These are phyloP conservation scores for Penicillium salamii DNA, from an alignment of 495 filamentous ascomycete species.

Conservation along the genomic window DNA sequence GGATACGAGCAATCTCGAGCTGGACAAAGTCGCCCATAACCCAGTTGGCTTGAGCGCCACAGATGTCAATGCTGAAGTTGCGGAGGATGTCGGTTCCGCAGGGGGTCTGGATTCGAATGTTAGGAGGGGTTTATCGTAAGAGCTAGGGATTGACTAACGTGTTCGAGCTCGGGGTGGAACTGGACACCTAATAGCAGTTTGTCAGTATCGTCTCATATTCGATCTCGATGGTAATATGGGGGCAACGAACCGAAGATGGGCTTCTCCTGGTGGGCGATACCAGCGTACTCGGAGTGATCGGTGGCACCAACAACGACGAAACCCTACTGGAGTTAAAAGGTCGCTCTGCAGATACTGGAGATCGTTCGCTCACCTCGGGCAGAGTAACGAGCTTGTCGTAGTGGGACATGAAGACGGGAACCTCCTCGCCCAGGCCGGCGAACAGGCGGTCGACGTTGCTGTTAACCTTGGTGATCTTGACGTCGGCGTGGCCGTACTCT, in stretches of 20 bases:
- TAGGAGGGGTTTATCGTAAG: background rate
- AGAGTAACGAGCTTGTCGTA: conserved; percentile 76
- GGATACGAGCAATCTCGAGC: conserved; percentile 73
- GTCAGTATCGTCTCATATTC: conserved; percentile 6
- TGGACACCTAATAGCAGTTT: conserved; percentile 16
- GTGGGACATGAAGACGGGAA: conserved; percentile 84
- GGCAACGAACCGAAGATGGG: conserved; percentile 11
- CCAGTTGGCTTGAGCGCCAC: conserved; percentile 72
- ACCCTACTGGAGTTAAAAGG: conserved; percentile 13
- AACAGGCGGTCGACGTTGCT: conserved; percentile 71
- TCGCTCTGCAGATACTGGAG: background rate
- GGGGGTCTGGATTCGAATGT: conserved; percentile 23
- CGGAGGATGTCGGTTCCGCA: conserved; percentile 62
- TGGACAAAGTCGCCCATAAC: conserved; percentile 78
- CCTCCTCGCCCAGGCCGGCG: conserved; percentile 59
- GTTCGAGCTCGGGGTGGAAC: conserved; percentile 27
- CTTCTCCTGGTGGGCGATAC: background rate
- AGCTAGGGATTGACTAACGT: conserved; percentile 7
- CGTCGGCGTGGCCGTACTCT: conserved; percentile 33
- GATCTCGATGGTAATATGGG: background rate
- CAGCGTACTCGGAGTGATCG: background rate
- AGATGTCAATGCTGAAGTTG: conserved; percentile 83
- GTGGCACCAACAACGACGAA: conserved; percentile 12
- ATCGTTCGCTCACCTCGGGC: conserved; percentile 40
- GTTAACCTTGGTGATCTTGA: conserved; percentile 49